phyloP scores from a whole-genome alignment of 148 eudicot genomes.

The Fallopia convolvulus region DNA sequence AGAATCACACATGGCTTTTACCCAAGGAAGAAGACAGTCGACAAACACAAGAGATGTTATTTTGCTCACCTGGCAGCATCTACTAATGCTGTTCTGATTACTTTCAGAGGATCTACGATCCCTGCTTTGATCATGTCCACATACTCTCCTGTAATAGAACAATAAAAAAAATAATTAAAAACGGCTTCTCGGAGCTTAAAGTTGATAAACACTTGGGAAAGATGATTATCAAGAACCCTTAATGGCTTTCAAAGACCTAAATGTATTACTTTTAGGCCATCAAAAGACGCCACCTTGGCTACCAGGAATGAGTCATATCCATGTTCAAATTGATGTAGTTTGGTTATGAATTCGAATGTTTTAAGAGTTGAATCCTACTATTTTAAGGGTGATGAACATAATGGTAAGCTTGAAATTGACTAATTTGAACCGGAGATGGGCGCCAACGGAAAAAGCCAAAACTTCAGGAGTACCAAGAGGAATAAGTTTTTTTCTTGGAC shows the following conservation, averaged over 20 bases:
- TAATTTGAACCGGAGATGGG: too few species aligned
- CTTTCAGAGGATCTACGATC: slow-evolving; percentile 93
- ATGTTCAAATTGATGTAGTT: not conserved
- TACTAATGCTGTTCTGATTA: slow-evolving; percentile 75
- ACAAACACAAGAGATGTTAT: not conserved
- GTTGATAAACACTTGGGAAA: not conserved
- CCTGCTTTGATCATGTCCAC: slow-evolving; percentile 88
- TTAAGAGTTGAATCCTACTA: too few species aligned
- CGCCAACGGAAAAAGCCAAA: too few species aligned
- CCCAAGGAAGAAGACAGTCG: not conserved
- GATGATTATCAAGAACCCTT: not conserved
- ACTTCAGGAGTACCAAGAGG: too few species aligned
- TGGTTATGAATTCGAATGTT: too few species aligned
- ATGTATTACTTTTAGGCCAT: too few species aligned
- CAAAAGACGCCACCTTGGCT: not conserved
- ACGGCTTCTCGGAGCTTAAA: not conserved
- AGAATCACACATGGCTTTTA: not conserved
- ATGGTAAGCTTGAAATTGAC: too few species aligned
- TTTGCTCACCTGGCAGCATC: slow-evolving; percentile 89
- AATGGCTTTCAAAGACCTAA: too few species aligned
- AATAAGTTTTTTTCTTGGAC: too few species aligned
- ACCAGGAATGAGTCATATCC: not conserved
- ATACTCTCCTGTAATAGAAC: slow-evolving; percentile 47
- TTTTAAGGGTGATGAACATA: too few species aligned
- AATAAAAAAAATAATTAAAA: not conserved